Conservation (phyloP, 106 monocot genomes). For the Phalaenopsis aphrodite region DNA sequence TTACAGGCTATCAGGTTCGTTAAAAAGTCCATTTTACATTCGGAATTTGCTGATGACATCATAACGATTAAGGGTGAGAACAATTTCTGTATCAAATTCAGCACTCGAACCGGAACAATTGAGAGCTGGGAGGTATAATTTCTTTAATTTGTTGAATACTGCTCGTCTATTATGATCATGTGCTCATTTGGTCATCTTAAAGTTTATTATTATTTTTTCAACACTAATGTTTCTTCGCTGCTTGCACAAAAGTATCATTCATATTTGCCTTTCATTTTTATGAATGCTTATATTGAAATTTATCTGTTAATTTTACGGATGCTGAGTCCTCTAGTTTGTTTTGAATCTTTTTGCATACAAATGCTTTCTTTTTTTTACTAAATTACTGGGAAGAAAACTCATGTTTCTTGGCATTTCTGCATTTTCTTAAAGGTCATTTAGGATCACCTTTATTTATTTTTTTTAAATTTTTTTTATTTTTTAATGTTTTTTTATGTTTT, state of each 20-base stretch:
- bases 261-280: too few species aligned
- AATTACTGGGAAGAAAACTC: not conserved
- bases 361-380: not conserved
- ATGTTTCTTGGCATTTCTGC: not conserved
- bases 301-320: not conserved
- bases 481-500: too few species aligned
- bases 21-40: conserved; percentile 14
- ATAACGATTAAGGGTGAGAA: conserved; percentile 33
- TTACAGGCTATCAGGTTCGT: conserved; percentile 50
- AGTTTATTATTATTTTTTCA: not conserved
- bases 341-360: not conserved
- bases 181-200: not conserved
- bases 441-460: too few species aligned
- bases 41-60: conserved; percentile 31
- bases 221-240: not conserved
- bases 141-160: not conserved
- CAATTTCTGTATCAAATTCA: conserved; percentile 58
- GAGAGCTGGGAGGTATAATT: conserved; percentile 73
- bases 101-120: conserved; percentile 50
- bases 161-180: not conserved
- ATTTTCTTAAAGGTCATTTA: not conserved
- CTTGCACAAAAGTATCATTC: too few species aligned
- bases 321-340: not conserved
- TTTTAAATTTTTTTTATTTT: too few species aligned
- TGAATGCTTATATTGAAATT: not conserved